A percentile compares a stretch with the other conserved stretches of the same genome.
phyloP scores from a whole-genome alignment of 352 stramenopile genomes.

The Globisporangium spiculum region DNA sequence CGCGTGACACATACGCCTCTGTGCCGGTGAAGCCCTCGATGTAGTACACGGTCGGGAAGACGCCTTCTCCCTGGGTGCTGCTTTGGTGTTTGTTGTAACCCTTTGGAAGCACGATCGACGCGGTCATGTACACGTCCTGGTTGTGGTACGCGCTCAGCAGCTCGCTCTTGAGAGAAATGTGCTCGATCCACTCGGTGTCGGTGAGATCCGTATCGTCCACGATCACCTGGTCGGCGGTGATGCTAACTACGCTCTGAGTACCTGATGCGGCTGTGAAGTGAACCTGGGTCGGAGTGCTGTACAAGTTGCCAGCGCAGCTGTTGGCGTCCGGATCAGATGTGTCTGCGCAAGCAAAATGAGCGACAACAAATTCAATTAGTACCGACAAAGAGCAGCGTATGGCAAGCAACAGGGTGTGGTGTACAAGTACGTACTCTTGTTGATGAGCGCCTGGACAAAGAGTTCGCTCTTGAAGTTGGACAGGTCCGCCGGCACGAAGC shows the following conservation, averaged over 20 bases:
- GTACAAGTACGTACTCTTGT: slow-evolving; percentile 36
- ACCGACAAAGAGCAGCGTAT: background rate
- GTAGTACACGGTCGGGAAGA: slow-evolving; percentile 70
- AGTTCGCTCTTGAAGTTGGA: slow-evolving; percentile 40
- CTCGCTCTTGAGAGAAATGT: slow-evolving; percentile 68
- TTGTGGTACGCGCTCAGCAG: slow-evolving; percentile 64
- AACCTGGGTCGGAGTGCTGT: slow-evolving; percentile 50
- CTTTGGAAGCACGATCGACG: slow-evolving; percentile 59
- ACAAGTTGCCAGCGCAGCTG: slow-evolving; percentile 54
- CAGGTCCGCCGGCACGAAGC: slow-evolving; percentile 57
- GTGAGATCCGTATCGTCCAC: slow-evolving; percentile 45
- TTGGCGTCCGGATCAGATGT: slow-evolving; percentile 67
- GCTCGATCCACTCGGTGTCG: slow-evolving; percentile 54
- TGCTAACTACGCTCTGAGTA: slow-evolving; percentile 32
- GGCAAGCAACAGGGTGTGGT: background rate
- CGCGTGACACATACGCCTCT: slow-evolving; percentile 59
- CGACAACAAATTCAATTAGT: background rate
- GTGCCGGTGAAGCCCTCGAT: slow-evolving; percentile 77
- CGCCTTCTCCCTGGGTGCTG: background rate
- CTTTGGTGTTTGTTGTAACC: slow-evolving; percentile 31
- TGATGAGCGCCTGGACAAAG: slow-evolving; percentile 66
- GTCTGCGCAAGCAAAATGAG: slow-evolving; percentile 28
- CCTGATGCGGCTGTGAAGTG: slow-evolving; percentile 24
- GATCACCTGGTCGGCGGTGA: slow-evolving; percentile 56
- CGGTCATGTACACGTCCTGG: slow-evolving; percentile 66